Percentiles rank a stretch among this genome's conserved stretches.
These are phyloP conservation scores for Berkeleyomyces basicola DNA, from an alignment of 2,329 filamentous ascomycete species.

Conservation along the genomic window DNA sequence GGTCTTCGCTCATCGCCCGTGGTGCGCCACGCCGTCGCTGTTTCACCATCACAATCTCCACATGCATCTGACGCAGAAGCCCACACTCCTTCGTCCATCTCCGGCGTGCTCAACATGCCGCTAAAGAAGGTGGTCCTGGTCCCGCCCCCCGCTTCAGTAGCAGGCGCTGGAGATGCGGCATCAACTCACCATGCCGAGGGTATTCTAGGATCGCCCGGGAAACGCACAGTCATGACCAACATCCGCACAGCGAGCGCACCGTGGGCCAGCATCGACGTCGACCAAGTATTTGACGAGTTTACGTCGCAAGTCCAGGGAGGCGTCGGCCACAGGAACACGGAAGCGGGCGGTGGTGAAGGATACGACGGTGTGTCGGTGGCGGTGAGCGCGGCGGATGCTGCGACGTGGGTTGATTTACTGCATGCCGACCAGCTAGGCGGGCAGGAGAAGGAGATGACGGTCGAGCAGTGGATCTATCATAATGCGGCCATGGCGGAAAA, in stretches of 20 bases:
- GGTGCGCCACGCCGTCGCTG: slow-evolving; percentile 32
- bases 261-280: slow-evolving; percentile 65
- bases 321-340: background rate
- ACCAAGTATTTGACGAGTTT: slow-evolving; percentile 44
- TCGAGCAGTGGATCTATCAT: slow-evolving; percentile 80
- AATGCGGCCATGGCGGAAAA: slow-evolving; percentile 70
- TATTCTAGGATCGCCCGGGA: slow-evolving; percentile 2
- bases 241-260: slow-evolving; percentile 37
- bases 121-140: slow-evolving; percentile 7
- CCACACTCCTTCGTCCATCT: slow-evolving; percentile 51
- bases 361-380: slow-evolving; percentile 20
- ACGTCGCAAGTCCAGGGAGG: background rate
- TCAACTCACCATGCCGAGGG: background rate
- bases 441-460: slow-evolving; percentile 75
- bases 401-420: slow-evolving; percentile 29
- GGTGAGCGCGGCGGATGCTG: slow-evolving; percentile 32
- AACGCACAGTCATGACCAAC: slow-evolving; percentile 15
- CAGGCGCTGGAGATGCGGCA: background rate
- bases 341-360: background rate
- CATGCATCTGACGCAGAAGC: slow-evolving; percentile 73
- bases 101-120: slow-evolving; percentile 16
- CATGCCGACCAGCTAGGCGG: slow-evolving; percentile 47
- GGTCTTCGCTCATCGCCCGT: slow-evolving; percentile 27
- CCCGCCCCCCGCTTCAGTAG: background rate
- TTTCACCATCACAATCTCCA: slow-evolving; percentile 50